phyloP scores from a whole-genome alignment of 495 filamentous ascomycete genomes.

The Lasiosphaeriaceae sp. region DNA sequence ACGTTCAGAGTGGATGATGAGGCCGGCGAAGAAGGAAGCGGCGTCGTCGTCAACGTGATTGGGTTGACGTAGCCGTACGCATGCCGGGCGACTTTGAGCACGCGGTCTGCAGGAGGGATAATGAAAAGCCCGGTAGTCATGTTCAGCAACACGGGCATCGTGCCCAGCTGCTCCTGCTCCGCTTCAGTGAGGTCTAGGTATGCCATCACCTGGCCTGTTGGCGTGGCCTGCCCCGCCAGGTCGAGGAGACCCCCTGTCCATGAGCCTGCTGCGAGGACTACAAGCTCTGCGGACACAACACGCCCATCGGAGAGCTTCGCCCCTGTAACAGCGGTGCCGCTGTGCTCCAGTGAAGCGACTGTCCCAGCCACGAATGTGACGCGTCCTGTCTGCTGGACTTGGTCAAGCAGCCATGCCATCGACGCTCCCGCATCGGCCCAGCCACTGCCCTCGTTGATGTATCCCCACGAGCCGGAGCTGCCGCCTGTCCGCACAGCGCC shows the following conservation, averaged over 20 bases:
- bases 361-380: conserved; percentile 62
- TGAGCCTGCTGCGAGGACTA: conserved; percentile 78
- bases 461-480: conserved; percentile 61
- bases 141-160: conserved; percentile 75
- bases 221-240: conserved; percentile 66
- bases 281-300: conserved; percentile 62
- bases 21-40: conserved; percentile 36
- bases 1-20: conserved; percentile 26
- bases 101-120: conserved; percentile 65
- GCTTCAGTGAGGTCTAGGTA: conserved; percentile 68
- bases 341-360: conserved; percentile 53
- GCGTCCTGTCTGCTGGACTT: conserved; percentile 52
- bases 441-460: conserved; percentile 74
- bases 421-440: conserved; percentile 80
- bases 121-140: conserved; percentile 77
- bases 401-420: conserved; percentile 57
- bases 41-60: conserved; percentile 31
- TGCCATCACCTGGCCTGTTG: conserved; percentile 75
- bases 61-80: conserved; percentile 79
- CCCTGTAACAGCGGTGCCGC: conserved; percentile 39
- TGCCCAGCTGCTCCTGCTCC: conserved; percentile 59
- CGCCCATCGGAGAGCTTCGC: conserved; percentile 52
- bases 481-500: conserved; percentile 45
- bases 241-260: conserved; percentile 78
- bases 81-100: conserved; percentile 82